A percentile compares a stretch with the other conserved stretches of the same genome.
Conservation (phyloP, 306 rosid genomes). For the Vachellia collinsii region DNA sequence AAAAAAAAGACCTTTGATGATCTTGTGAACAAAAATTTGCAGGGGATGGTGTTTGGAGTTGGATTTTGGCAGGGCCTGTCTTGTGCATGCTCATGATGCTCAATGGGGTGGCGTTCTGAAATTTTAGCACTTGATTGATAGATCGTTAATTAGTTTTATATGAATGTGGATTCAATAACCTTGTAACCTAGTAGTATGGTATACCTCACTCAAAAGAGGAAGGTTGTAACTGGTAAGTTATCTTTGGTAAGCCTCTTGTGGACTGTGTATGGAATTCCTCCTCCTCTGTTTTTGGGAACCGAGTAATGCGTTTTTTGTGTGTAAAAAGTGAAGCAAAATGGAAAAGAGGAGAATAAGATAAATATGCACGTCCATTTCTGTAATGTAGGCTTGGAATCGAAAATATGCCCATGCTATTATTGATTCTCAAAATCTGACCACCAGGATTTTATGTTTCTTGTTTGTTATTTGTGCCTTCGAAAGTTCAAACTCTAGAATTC, state of each 20-base stretch:
- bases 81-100: conserved; percentile 13
- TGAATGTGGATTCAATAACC: neutral
- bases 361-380: neutral
- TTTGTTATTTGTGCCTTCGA: neutral
- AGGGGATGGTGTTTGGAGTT: conserved; percentile 36
- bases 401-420: neutral
- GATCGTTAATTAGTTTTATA: neutral
- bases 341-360: conserved; percentile 14
- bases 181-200: neutral
- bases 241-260: neutral
- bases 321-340: neutral
- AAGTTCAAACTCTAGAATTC: neutral
- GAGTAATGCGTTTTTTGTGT: neutral
- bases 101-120: neutral
- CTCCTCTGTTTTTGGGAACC: neutral
- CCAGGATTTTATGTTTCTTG: neutral
- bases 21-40: conserved; percentile 29
- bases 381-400: neutral
- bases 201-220: too few species aligned
- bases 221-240: neutral
- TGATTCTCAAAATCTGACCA: neutral
- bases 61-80: conserved; percentile 28
- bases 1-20: neutral
- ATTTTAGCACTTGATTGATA: conserved; percentile 5
- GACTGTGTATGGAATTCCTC: neutral